Percentiles rank a stretch among this genome's conserved stretches.
Evolutionary conservation across 352 stramenopile species (phyloP).

Genomic region (Phytophthora boehmeriae): DNA sequence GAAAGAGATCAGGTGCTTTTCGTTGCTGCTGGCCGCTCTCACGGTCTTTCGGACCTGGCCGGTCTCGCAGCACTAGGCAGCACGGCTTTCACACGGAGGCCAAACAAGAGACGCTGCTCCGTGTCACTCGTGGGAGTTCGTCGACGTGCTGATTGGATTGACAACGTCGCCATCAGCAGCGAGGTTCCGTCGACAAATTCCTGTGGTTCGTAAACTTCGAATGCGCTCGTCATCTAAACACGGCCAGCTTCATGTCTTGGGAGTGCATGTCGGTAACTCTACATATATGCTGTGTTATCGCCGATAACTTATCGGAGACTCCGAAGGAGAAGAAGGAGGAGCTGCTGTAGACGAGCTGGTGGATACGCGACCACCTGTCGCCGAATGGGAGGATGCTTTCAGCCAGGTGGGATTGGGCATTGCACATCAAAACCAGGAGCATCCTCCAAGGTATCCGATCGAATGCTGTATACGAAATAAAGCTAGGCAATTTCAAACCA

Average conservation of each 20-base stretch:
- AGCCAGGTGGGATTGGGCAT: constrained; percentile 4
- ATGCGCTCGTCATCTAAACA: no score
- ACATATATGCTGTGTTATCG: no score
- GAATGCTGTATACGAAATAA: no score
- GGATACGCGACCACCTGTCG: not conserved
- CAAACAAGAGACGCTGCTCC: not conserved
- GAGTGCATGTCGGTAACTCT: no score
- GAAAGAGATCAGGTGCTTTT: constrained; percentile 15
- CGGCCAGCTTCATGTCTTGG: no score
- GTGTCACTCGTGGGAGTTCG: no score
- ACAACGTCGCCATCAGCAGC: no score
- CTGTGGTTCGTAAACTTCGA: no score
- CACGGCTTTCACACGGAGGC: not conserved
- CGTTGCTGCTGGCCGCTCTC: constrained; percentile 22
- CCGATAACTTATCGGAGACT: no score
- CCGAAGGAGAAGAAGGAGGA: not conserved
- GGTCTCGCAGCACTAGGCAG: constrained; percentile 5
- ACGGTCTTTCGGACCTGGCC: constrained; percentile 10
- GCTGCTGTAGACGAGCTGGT: not conserved
- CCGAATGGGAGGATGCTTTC: not conserved
- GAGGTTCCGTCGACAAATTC: no score
- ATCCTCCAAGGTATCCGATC: constrained; percentile 14
- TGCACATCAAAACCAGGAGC: constrained; percentile 29
- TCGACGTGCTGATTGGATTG: no score
- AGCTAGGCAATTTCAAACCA: no score